A percentile compares a stretch with the other conserved stretches of the same genome.
These are phyloP conservation scores for Aspergillus novoparasiticus DNA, from an alignment of 2,329 filamentous ascomycete genomes.

Conservation along the genomic window DNA sequence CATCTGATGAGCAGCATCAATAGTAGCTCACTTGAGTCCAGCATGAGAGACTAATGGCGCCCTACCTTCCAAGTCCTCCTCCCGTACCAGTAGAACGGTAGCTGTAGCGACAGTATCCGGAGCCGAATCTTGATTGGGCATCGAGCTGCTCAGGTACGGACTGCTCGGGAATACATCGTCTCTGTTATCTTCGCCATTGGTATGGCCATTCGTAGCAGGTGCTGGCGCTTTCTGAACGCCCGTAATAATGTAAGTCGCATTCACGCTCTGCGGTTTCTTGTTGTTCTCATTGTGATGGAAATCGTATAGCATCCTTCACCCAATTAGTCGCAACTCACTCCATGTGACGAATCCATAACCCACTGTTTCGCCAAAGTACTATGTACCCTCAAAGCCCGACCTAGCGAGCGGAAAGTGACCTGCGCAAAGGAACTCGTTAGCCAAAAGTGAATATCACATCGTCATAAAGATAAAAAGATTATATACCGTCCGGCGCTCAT, in stretches of 20 bases:
- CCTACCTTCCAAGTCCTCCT: slow-evolving; percentile 72
- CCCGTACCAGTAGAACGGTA: slow-evolving; percentile 67
- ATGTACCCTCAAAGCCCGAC: slow-evolving; percentile 79
- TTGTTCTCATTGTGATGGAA: slow-evolving; percentile 79
- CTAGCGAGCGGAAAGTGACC: slow-evolving; percentile 86
- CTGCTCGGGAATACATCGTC: slow-evolving; percentile 65
- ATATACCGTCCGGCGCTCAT: slow-evolving; percentile 71
- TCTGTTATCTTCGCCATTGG: slow-evolving; percentile 57
- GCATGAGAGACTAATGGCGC: not conserved
- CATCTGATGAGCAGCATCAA: slow-evolving; percentile 51
- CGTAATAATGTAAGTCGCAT: slow-evolving; percentile 89
- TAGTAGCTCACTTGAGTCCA: not conserved
- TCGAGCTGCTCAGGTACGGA: slow-evolving; percentile 68
- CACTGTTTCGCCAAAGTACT: slow-evolving; percentile 89
- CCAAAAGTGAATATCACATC: not conserved
- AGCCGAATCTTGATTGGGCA: slow-evolving; percentile 55
- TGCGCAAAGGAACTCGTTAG: slow-evolving; percentile 39
- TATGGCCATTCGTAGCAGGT: slow-evolving; percentile 48
- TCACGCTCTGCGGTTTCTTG: slow-evolving; percentile 72
- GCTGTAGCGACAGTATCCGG: slow-evolving; percentile 57
- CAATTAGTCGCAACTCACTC: slow-evolving; percentile 18
- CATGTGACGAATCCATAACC: slow-evolving; percentile 30
- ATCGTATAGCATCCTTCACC: slow-evolving; percentile 76
- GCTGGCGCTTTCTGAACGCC: slow-evolving; percentile 61
- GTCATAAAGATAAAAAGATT: not conserved